Base-by-base conservation (phyloP, 768 basidiomycete genomes). In the Panaeolus papilionaceus region DNA sequence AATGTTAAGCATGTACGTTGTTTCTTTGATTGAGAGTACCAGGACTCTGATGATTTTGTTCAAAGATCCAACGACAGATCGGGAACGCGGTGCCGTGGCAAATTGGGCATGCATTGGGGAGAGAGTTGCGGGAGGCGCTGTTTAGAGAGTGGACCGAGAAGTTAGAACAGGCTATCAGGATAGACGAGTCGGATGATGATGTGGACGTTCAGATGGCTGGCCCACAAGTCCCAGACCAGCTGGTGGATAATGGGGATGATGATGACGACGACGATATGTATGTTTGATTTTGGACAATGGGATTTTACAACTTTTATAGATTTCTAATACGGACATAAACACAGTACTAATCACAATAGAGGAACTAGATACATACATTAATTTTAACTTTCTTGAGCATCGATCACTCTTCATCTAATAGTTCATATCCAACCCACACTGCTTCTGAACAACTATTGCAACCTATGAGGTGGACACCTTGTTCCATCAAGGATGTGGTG, bases 361-460 rank as follows among this genome's bases (percentile, higher is more conserved):
- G 45, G n/a, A 49, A 26, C 47, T 18, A n/a, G 14, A 49, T 49
- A 49, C 47, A 26, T 49, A 49, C 8, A 49, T 20, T 49, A 49
- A 49, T 49, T 20, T 49, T 23, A 49, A 33, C 33, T 49, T 23
- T 23, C 20, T 49, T 23, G 20, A 7, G 23, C 20, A 2, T 49
- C 2, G 18, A 26, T 49, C 23, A 42, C 20, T 44, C 62, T 20
- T 20, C 38, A 8, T 82, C 80, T 20, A 75, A 80, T 12, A 85
- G 73, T 77, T 95, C 90, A 72, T 93, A 95, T 1, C 94, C 93
- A n/a, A 89, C 91, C 92, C 93, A 95, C 0, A 95, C 81, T 9
- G 87, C 88, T 76, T 95, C 94, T 16, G 94, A 95, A 74, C 93
- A 95, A 64, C 86, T 86, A 65, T 79, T 85, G 70, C 94, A 95